Base-by-base conservation (phyloP, 345 rosid genomes). In the Euphorbia tirucalli region DNA sequence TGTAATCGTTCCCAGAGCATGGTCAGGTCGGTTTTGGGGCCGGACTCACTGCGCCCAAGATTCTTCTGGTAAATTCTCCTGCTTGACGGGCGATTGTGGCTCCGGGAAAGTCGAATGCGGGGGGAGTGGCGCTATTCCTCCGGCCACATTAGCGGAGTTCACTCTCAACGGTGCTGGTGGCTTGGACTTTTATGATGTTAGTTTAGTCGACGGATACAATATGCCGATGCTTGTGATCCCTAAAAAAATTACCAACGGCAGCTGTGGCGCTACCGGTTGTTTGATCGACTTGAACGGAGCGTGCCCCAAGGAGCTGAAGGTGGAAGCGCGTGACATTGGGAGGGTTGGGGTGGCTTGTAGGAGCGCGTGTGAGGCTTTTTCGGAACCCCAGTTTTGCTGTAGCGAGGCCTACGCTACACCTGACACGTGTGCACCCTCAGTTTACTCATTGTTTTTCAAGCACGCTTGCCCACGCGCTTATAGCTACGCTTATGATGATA, bases 11-110 rank as follows among this genome's bases (percentile, higher is more conserved):
- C 98, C 97, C 7, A 21, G 43, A 7, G 74, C 85, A 0, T 94
- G 98, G 98, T 89, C 93, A 15, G 99, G 97, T 30, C 92, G 97
- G 65, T 69, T 92, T 69, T 94, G 98, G 99, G 97, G 80, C 21
- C 73, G 99, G 71, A 80, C 89, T 44, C 75, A 77, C 63, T 90
- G 99, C 62, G 52, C 78, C 27, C 78, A 22, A 14, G 86, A 88
- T 43, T 74, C 79, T 8, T 77, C 92, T 52, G 87, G 87, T 4
- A 74, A 90, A 37, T 89, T 89, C 3, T 56, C 90, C 0, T 94
- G 97, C 61, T 31, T 56, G 0, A 90, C 92, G 25, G 96, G 80
- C 0, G 96, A 94, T 58, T 94, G 98, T 27, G 96, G 95, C 50
- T 85, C 96, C 11, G 88, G 89, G 58, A 83, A 79, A 32, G 61